Conservation (phyloP, 345 rosid genomes). For the Arabis alpina region DNA sequence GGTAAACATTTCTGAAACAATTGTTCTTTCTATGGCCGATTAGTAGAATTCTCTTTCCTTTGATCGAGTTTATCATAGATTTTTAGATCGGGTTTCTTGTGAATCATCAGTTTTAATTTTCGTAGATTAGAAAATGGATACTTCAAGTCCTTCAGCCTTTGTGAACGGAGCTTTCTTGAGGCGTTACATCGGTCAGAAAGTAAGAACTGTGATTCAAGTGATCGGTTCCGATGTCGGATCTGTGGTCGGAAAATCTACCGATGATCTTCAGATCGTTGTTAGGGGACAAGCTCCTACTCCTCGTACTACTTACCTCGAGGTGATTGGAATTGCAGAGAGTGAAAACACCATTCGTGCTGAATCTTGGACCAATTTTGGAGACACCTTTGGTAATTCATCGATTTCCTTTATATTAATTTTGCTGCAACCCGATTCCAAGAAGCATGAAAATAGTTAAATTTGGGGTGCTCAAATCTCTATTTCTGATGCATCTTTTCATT, state of each 20-base stretch:
- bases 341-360: conserved; percentile 67
- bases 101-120: neutral
- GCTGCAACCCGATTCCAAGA: neutral
- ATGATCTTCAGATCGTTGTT: conserved; percentile 61
- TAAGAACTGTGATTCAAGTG: conserved; percentile 75
- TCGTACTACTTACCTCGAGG: conserved; percentile 73
- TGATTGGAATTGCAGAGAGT: conserved; percentile 83
- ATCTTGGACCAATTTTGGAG: conserved; percentile 77
- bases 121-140: conserved; percentile 53
- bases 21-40: neutral
- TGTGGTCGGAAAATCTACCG: conserved; percentile 72
- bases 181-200: conserved; percentile 65
- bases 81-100: neutral
- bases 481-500: too few species aligned
- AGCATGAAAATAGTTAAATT: neutral
- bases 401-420: neutral
- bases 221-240: conserved; percentile 53
- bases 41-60: neutral
- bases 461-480: too few species aligned
- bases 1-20: neutral
- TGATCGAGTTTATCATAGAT: neutral
- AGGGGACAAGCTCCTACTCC: conserved; percentile 60
- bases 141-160: conserved; percentile 79
- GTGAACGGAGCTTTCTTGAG: conserved; percentile 74
- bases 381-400: conserved; percentile 60